phyloP scores from a whole-genome alignment of 345 rosid species.

The Schrenkiella parvula region DNA sequence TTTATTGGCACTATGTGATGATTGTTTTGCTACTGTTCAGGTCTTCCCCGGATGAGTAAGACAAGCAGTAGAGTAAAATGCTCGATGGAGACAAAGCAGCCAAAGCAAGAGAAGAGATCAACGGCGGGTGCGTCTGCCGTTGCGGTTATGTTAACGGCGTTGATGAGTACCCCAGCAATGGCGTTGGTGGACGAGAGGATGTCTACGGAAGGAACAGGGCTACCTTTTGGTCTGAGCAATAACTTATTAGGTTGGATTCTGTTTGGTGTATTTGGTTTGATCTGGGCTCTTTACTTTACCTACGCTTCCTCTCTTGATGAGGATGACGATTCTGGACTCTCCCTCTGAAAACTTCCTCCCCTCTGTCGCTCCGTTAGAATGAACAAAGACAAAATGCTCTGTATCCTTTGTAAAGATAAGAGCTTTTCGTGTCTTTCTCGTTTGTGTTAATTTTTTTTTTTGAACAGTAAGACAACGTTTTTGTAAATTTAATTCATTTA shows the following conservation, averaged over 20 bases:
- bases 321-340: slow-evolving; percentile 80
- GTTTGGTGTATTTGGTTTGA: slow-evolving; percentile 65
- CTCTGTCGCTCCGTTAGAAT: not conserved
- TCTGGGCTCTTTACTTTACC: slow-evolving; percentile 61
- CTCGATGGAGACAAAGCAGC: slow-evolving; percentile 31
- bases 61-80: slow-evolving; percentile 53
- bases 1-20: not conserved
- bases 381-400: not conserved
- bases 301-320: slow-evolving; percentile 59
- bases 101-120: slow-evolving; percentile 1
- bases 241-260: slow-evolving; percentile 84
- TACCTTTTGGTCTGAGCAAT: slow-evolving; percentile 85
- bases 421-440: not conserved
- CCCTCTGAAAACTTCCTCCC: slow-evolving; percentile 43
- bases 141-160: slow-evolving; percentile 44
- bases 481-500: no score
- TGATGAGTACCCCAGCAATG: slow-evolving; percentile 58
- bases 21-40: slow-evolving; percentile 21
- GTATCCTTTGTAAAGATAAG: not conserved
- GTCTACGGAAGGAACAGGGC: slow-evolving; percentile 79
- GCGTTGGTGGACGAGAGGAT: slow-evolving; percentile 82
- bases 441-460: no score
- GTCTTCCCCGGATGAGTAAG: slow-evolving; percentile 48
- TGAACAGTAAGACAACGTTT: no score
- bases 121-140: slow-evolving; percentile 32